phyloP scores from a whole-genome alignment of 805 yeast genomes.

The Suhomyces sp. region DNA sequence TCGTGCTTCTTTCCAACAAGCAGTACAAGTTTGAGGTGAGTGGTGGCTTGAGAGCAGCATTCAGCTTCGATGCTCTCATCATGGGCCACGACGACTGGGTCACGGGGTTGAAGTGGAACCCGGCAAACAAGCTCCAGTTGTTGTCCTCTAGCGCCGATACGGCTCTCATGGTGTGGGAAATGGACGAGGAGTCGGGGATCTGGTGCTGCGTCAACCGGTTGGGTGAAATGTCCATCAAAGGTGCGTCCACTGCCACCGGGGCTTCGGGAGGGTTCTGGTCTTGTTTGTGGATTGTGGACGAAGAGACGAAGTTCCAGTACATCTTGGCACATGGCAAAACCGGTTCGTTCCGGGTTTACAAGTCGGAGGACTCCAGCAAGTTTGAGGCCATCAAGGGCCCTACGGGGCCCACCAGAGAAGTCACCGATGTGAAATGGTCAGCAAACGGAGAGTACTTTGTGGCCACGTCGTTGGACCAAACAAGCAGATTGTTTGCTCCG shows the following conservation, averaged over 20 bases:
- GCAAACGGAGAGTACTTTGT: slow-evolving; percentile 61
- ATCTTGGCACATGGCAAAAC: slow-evolving; percentile 85
- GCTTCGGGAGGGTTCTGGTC: slow-evolving; percentile 71
- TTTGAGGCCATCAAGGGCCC: slow-evolving; percentile 54
- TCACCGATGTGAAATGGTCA: slow-evolving; percentile 80
- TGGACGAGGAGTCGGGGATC: slow-evolving; percentile 79
- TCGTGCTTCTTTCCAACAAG: slow-evolving; percentile 63
- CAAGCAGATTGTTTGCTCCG: slow-evolving; percentile 77
- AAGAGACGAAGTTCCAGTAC: slow-evolving; percentile 28
- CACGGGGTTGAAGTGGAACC: slow-evolving; percentile 79
- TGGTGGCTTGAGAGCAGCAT: slow-evolving; percentile 43
- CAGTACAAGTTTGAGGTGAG: slow-evolving; percentile 56
- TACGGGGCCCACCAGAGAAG: slow-evolving; percentile 73
- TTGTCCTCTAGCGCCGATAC: slow-evolving; percentile 91
- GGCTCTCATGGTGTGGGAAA: slow-evolving; percentile 90
- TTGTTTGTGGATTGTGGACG: slow-evolving; percentile 59
- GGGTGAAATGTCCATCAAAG: slow-evolving; percentile 92
- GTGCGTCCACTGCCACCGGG: slow-evolving; percentile 98
- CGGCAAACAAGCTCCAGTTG: slow-evolving; percentile 49
- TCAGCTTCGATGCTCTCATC: slow-evolving; percentile 85
- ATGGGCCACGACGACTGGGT: slow-evolving; percentile 99
- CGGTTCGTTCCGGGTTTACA: slow-evolving; percentile 88
- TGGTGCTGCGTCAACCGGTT: slow-evolving; percentile 81
- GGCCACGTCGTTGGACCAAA: slow-evolving; percentile 87
- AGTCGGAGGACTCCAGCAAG: slow-evolving; percentile 23